Conservation (phyloP, 2,329 filamentous ascomycete species). For the Penicillium corylophilum region DNA sequence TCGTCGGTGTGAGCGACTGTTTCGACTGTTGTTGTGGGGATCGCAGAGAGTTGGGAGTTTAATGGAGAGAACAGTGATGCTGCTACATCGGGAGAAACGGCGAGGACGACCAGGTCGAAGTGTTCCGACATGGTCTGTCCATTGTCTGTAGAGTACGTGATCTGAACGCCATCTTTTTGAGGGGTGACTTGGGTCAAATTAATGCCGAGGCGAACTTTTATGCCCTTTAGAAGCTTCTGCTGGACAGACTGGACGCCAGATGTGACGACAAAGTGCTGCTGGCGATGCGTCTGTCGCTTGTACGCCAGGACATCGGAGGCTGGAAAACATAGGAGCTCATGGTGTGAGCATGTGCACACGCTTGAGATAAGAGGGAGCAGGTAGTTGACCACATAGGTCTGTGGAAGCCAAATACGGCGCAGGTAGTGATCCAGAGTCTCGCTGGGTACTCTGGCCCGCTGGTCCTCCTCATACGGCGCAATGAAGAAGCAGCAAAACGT, state of each 20-base stretch:
- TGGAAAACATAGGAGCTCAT: conserved; percentile 52
- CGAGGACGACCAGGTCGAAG: conserved; percentile 56
- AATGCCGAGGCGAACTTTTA: conserved; percentile 45
- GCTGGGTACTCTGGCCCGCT: conserved; percentile 9
- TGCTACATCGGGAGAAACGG: conserved; percentile 56
- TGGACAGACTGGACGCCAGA: conserved; percentile 54
- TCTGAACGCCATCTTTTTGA: neutral
- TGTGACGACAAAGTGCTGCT: conserved; percentile 53
- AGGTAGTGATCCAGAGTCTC: conserved; percentile 55
- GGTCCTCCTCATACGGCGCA: conserved; percentile 30
- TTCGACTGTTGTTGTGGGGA: conserved; percentile 52
- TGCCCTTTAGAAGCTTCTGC: conserved; percentile 42
- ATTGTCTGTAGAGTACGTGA: conserved; percentile 5
- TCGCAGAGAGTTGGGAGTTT: conserved; percentile 35
- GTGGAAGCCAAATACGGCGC: conserved; percentile 51
- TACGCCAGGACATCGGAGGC: conserved; percentile 55
- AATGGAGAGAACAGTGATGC: conserved; percentile 50
- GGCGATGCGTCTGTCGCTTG: conserved; percentile 48
- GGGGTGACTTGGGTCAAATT: conserved; percentile 23
- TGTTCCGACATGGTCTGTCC: conserved; percentile 28
- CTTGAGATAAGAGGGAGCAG: conserved; percentile 56
- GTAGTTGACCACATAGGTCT: conserved; percentile 50
- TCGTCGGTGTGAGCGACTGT: conserved; percentile 49
- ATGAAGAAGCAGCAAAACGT: conserved; percentile 53
- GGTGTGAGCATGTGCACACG: conserved; percentile 57